Evolutionary conservation across 225 moss, liverwort and hornwort genomes (phyloP).

Genomic region (Rhytidiadelphus loreus): DNA sequence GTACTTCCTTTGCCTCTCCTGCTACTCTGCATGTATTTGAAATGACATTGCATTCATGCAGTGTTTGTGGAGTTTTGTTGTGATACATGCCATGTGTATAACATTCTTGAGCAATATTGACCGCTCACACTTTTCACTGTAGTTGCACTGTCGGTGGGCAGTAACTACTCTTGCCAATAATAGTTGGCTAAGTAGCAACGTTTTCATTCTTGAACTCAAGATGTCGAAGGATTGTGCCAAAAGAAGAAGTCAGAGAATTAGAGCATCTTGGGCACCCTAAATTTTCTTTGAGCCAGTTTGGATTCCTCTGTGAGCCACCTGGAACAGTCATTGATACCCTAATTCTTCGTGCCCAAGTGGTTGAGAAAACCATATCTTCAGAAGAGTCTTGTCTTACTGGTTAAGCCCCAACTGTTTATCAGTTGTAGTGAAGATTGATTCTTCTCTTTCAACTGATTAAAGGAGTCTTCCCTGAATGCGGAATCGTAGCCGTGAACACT

Average conservation of each 20-base stretch:
- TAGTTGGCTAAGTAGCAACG: not conserved
- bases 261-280: not conserved
- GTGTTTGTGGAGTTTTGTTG: not conserved
- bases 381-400: not conserved
- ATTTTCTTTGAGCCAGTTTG: not conserved
- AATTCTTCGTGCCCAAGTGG: not conserved
- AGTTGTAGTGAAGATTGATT: not conserved
- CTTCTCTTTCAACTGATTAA: not conserved
- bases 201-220: not conserved
- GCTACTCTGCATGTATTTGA: not conserved
- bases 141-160: not conserved
- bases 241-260: not conserved
- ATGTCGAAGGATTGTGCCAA: not conserved
- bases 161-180: not conserved
- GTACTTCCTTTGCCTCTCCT: slow-evolving; percentile 22
- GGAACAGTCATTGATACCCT: not conserved
- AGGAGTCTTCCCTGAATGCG: not conserved
- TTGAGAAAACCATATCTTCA: not conserved
- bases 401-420: not conserved
- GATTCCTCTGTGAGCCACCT: not conserved
- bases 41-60: not conserved
- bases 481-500: not conserved
- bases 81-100: not conserved
- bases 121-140: not conserved
- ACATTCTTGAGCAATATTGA: not conserved